Percentiles rank a stretch among this genome's conserved stretches.
Evolutionary conservation across 2,329 filamentous ascomycete genomes (phyloP).

Genomic region (Sarocladium oryzae): DNA sequence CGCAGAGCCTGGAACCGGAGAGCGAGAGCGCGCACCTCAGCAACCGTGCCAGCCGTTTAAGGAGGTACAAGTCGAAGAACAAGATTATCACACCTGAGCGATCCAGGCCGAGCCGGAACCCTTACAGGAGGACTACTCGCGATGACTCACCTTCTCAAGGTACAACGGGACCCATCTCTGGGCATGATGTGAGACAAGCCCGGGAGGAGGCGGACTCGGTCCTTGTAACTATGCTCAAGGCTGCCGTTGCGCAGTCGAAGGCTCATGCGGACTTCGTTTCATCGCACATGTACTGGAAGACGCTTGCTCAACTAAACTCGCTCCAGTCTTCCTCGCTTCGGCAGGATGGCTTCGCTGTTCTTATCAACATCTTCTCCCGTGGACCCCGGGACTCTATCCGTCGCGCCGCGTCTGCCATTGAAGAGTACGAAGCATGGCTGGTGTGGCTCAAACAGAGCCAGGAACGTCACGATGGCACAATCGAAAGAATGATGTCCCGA

Average conservation of each 20-base stretch:
- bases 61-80: conserved; percentile 55
- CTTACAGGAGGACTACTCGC: conserved; percentile 38
- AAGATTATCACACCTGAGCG: conserved; percentile 45
- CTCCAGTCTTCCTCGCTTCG: conserved; percentile 55
- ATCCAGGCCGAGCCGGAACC: conserved; percentile 51
- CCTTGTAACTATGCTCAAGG: conserved; percentile 66
- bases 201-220: conserved; percentile 43
- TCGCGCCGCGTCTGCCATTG: conserved; percentile 63
- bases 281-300: conserved; percentile 80
- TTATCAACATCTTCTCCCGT: conserved; percentile 68
- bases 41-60: conserved; percentile 59
- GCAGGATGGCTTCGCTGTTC: conserved; percentile 61
- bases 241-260: conserved; percentile 69
- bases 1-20: conserved; percentile 56
- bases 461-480: conserved; percentile 66
- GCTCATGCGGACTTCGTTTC: conserved; percentile 77
- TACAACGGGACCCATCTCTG: neutral
- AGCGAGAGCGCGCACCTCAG: conserved; percentile 59
- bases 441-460: conserved; percentile 79
- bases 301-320: conserved; percentile 64
- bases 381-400: conserved; percentile 64
- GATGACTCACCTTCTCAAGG: conserved; percentile 12
- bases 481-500: conserved; percentile 68
- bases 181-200: conserved; percentile 9
- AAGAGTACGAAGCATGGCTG: conserved; percentile 75